These are phyloP conservation scores for Alternaria sp. DNA, from an alignment of 2,329 filamentous ascomycete genomes.

Conservation along the genomic window DNA sequence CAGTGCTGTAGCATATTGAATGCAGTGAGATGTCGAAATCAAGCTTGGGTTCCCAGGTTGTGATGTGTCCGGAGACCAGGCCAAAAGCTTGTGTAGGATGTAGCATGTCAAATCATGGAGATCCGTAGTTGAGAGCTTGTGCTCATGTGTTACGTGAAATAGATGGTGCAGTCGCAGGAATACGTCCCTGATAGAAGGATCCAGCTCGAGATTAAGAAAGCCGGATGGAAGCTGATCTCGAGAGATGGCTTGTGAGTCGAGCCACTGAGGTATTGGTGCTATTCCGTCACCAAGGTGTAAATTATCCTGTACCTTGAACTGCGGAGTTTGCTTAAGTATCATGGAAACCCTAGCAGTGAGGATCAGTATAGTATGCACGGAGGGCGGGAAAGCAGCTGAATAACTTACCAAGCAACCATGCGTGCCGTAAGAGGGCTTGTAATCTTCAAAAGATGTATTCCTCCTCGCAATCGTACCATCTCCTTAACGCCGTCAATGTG, in stretches of 20 bases:
- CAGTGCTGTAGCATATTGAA: slow-evolving; percentile 59
- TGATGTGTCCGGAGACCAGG: slow-evolving; percentile 19
- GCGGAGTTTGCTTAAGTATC: slow-evolving; percentile 62
- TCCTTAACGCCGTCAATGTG: slow-evolving; percentile 62
- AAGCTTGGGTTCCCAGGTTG: slow-evolving; percentile 21
- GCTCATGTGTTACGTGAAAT: slow-evolving; percentile 49
- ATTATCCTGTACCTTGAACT: slow-evolving; percentile 64
- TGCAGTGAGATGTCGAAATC: slow-evolving; percentile 23
- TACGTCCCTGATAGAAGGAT: slow-evolving; percentile 49
- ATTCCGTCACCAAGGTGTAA: slow-evolving; percentile 60
- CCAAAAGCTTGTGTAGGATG: slow-evolving; percentile 61
- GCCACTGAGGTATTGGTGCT: slow-evolving; percentile 60
- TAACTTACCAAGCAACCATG: slow-evolving; percentile 63
- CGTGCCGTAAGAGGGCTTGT: slow-evolving; percentile 64
- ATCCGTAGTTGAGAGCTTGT: slow-evolving; percentile 51
- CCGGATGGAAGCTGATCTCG: slow-evolving; percentile 9
- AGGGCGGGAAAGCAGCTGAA: background rate
- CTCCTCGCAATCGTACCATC: slow-evolving; percentile 61
- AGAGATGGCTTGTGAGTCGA: slow-evolving; percentile 35
- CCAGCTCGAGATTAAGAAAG: slow-evolving; percentile 41
- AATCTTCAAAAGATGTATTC: slow-evolving; percentile 59
- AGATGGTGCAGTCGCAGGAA: slow-evolving; percentile 57
- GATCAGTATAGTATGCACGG: background rate
- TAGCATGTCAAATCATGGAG: slow-evolving; percentile 67
- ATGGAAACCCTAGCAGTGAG: slow-evolving; percentile 63